Conservation (phyloP, 345 rosid genomes). For the Gossypium australe region DNA sequence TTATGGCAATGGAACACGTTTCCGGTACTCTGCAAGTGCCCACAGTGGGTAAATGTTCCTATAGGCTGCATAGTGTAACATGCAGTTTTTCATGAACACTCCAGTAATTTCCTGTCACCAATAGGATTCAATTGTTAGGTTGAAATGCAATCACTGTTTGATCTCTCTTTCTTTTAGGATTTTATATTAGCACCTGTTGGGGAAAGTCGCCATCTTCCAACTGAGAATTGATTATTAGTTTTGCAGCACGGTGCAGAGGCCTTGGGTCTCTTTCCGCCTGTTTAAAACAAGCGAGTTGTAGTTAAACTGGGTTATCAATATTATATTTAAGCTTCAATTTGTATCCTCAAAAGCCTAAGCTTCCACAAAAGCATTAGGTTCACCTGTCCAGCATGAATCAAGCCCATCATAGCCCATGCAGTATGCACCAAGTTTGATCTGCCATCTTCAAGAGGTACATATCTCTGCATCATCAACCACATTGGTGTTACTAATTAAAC, state of each 20-base stretch:
- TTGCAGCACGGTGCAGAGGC: background rate
- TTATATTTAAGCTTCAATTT: too few relatives aligned
- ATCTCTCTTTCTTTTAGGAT: background rate
- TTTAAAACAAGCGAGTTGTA: too few relatives aligned
- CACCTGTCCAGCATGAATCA: conserved; percentile 51
- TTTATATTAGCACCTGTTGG: background rate
- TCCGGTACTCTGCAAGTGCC: background rate
- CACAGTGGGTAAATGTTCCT: conserved; percentile 1
- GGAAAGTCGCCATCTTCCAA: background rate
- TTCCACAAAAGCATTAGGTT: background rate
- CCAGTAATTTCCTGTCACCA: conserved; percentile 55
- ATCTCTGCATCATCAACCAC: conserved; percentile 27
- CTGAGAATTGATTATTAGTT: background rate
- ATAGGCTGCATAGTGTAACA: conserved; percentile 44
- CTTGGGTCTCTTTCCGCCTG: background rate
- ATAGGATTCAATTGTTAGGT: background rate
- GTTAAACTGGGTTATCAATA: too few relatives aligned
- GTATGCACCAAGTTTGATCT: conserved; percentile 57
- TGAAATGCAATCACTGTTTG: background rate
- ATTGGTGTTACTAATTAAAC: background rate
- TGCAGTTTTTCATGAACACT: conserved; percentile 71
- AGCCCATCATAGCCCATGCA: conserved; percentile 54
- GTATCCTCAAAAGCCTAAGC: too few relatives aligned
- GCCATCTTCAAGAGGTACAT: conserved; percentile 37
- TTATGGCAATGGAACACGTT: background rate